These are phyloP conservation scores for Yamadazyma spencermartinsiae DNA, from an alignment of 1,139 yeast species.

Conservation along the genomic window DNA sequence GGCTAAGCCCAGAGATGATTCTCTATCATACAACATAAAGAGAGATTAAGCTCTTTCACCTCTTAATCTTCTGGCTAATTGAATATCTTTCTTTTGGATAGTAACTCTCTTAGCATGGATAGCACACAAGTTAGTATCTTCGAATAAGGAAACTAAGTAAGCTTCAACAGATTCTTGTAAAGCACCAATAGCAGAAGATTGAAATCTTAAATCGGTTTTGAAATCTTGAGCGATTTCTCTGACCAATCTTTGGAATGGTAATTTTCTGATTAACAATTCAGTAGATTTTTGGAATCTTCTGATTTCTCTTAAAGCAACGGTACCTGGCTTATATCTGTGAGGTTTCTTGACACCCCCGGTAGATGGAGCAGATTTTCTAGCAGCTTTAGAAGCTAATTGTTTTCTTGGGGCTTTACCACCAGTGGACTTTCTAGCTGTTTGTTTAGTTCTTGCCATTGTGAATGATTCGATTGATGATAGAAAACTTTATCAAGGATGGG, in stretches of 20 bases:
- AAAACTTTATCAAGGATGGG: neutral
- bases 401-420: slow-evolving; percentile 99
- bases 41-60: slow-evolving; percentile 83
- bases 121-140: slow-evolving; percentile 98
- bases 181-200: slow-evolving; percentile 98
- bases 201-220: slow-evolving; percentile 98
- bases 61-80: slow-evolving; percentile 98
- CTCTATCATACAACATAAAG: neutral
- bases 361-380: slow-evolving; percentile 97
- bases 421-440: slow-evolving; percentile 98
- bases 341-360: slow-evolving; percentile 99
- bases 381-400: slow-evolving; percentile 98
- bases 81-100: slow-evolving; percentile 98
- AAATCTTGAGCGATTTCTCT: slow-evolving; percentile 98
- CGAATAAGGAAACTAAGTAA: slow-evolving; percentile 84
- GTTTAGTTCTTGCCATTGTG: slow-evolving; percentile 95
- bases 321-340: slow-evolving; percentile 99
- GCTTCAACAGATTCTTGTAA: slow-evolving; percentile 99
- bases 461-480: slow-evolving; percentile 5
- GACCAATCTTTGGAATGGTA: slow-evolving; percentile 98
- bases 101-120: slow-evolving; percentile 99
- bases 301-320: slow-evolving; percentile 98
- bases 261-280: slow-evolving; percentile 93
- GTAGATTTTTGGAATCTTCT: slow-evolving; percentile 99
- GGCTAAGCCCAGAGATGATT: neutral